phyloP scores from a whole-genome alignment of 495 filamentous ascomycete species.

The Lasiosphaeria miniovina region DNA sequence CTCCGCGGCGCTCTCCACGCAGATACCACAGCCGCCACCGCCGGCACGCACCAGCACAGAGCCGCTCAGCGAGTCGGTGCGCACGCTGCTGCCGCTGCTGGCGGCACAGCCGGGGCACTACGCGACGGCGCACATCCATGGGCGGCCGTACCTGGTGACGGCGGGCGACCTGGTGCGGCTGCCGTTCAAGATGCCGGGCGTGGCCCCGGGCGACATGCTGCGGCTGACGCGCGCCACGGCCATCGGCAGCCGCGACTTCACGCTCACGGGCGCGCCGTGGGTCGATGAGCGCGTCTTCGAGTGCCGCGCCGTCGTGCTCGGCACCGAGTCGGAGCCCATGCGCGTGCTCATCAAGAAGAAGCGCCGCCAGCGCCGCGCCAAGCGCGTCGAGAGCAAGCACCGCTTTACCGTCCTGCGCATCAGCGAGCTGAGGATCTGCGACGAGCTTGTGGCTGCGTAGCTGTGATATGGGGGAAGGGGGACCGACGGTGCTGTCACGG shows the following conservation, averaged over 20 bases:
- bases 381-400: conserved; percentile 79
- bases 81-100: conserved; percentile 71
- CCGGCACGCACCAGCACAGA: conserved; percentile 55
- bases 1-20: conserved; percentile 21
- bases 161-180: conserved; percentile 81
- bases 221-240: conserved; percentile 78
- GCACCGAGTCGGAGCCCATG: conserved; percentile 84
- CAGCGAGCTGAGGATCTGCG: conserved; percentile 66
- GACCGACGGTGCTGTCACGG: not conserved
- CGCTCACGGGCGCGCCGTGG: conserved; percentile 72
- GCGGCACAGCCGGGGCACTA: conserved; percentile 78
- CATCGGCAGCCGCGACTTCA: conserved; percentile 86
- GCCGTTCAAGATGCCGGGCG: conserved; percentile 88
- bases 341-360: conserved; percentile 91
- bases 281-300: conserved; percentile 79
- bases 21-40: conserved; percentile 31
- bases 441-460: conserved; percentile 1
- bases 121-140: conserved; percentile 82
- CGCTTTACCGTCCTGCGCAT: conserved; percentile 81
- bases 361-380: conserved; percentile 71
- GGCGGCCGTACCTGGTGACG: conserved; percentile 84
- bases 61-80: conserved; percentile 54
- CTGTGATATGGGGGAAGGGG: not conserved
- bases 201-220: conserved; percentile 75
- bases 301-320: conserved; percentile 82